Base-by-base conservation (phyloP, 306 rosid genomes). In the Lathyrus tuberosus region DNA sequence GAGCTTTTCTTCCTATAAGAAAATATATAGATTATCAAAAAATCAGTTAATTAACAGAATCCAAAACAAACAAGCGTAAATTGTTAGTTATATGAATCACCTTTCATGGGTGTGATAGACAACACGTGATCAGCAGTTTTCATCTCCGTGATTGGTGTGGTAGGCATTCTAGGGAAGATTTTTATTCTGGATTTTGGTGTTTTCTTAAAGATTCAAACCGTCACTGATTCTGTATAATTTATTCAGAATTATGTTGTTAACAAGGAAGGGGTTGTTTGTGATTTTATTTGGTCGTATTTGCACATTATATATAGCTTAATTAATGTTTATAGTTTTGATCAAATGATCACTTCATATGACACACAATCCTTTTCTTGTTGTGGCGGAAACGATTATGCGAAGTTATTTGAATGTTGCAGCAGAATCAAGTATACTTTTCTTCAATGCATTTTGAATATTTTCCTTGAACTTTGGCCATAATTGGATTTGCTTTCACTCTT, bases 1-100 rank as follows among this genome's bases (percentile, higher is more conserved):
- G 79, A 71, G 64, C 65, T 49, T 75, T 73, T 64, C 88, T 74
- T 46, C 81, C 88, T 84, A 9, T 20, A 76, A 6, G 5, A 8
- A 24, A 13, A 5, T 17, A 4, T 17, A 62, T 58, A 14, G 7
- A 15, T 16, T 10, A 16, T 7, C 16, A 44, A 24, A 3, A 20
- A 30, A 26, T 28, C 16, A 41, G 12, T 18, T 57, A 42, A 49
- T 44, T 14, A 44, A 43, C 6, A 44, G 7, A 43, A 43, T 13
- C 49, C 2, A 43, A 13, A 43, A 44, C 17, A 44, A 43, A 13
- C 16, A 43, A 11, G 52, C 8, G 52, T n/a, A 38, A 14, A 57
- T 57, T 57, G 18, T 6, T 28, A 16, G 37, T 5, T 26, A 26
- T 3, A 28, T 8, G 17, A 57, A 7, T 28, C 38, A 80, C 84